phyloP scores from a whole-genome alignment of 2,329 filamentous ascomycete genomes.

The Allantophomopsis lycopodina region DNA sequence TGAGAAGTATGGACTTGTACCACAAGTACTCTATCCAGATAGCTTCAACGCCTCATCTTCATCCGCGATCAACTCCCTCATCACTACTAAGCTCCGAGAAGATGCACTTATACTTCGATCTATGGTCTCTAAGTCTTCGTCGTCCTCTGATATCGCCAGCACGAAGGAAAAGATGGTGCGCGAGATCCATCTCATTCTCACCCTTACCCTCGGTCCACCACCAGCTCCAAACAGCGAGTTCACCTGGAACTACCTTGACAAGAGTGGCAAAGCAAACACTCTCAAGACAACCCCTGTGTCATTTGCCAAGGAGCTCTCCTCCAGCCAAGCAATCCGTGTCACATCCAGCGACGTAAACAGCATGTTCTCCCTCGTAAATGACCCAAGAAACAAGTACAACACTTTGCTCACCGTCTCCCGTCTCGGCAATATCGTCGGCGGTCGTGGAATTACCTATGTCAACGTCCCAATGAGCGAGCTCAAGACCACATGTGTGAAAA shows the following conservation, averaged over 20 bases:
- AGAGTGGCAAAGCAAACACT: conserved; percentile 46
- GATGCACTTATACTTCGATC: conserved; percentile 61
- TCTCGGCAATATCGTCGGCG: conserved; percentile 71
- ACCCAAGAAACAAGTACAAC: conserved; percentile 65
- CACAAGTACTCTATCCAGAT: conserved; percentile 71
- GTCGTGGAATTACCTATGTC: conserved; percentile 63
- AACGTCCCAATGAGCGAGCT: conserved; percentile 65
- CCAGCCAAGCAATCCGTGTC: conserved; percentile 39
- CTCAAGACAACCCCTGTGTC: conserved; percentile 52
- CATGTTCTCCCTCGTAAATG: conserved; percentile 74
- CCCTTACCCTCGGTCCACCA: conserved; percentile 68
- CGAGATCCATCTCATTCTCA: conserved; percentile 71
- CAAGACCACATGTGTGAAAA: conserved; percentile 60
- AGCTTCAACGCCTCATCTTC: conserved; percentile 66
- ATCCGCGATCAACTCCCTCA: conserved; percentile 52
- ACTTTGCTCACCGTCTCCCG: conserved; percentile 62
- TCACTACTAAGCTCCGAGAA: conserved; percentile 81
- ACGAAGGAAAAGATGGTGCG: conserved; percentile 64
- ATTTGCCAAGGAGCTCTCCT: conserved; percentile 58
- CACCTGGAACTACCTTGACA: conserved; percentile 68
- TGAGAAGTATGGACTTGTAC: conserved; percentile 77
- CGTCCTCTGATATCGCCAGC: conserved; percentile 19
- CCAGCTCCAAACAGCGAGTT: conserved; percentile 58
- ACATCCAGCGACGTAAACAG: conserved; percentile 46
- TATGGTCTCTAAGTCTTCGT: conserved; percentile 24